These are phyloP conservation scores for Malus hybrid DNA, from an alignment of 331 rosid species.

Conservation along the genomic window DNA sequence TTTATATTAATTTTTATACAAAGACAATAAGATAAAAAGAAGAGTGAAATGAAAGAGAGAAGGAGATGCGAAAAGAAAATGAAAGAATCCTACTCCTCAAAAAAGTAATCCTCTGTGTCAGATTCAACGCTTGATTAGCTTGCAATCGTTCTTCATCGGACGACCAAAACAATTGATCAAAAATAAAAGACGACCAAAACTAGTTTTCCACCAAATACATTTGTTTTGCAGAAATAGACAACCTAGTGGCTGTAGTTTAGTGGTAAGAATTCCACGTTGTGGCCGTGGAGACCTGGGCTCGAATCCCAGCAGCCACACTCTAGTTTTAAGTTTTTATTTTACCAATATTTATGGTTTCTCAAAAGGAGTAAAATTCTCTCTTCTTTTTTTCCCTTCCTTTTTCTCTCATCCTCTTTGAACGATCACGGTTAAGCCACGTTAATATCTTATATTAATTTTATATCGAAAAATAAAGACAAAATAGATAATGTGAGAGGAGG, in stretches of 20 bases:
- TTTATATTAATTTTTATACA: no score
- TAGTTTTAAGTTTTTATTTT: neutral
- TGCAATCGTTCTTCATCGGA: neutral
- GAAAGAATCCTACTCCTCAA: neutral
- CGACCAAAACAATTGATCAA: neutral
- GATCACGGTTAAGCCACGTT: no score
- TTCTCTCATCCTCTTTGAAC: no score
- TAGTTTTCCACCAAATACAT: neutral
- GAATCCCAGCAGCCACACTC: conserved; percentile 76
- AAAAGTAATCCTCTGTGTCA: neutral
- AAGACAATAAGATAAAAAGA: accelerated
- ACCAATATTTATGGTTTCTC: no score
- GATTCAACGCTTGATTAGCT: neutral
- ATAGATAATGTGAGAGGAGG: no score
- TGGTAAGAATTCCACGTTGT: conserved; percentile 67
- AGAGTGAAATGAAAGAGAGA: no score
- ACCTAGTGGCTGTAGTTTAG: conserved; percentile 51
- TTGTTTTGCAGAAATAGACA: neutral
- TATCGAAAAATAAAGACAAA: no score
- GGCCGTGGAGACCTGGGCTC: conserved; percentile 97
- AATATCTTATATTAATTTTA: no score
- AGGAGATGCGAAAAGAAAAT: no score
- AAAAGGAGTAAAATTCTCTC: no score
- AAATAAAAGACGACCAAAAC: no score
- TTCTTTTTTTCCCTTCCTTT: no score